Conservation (phyloP, 805 yeast genomes). For the Metschnikowia gruessii region DNA sequence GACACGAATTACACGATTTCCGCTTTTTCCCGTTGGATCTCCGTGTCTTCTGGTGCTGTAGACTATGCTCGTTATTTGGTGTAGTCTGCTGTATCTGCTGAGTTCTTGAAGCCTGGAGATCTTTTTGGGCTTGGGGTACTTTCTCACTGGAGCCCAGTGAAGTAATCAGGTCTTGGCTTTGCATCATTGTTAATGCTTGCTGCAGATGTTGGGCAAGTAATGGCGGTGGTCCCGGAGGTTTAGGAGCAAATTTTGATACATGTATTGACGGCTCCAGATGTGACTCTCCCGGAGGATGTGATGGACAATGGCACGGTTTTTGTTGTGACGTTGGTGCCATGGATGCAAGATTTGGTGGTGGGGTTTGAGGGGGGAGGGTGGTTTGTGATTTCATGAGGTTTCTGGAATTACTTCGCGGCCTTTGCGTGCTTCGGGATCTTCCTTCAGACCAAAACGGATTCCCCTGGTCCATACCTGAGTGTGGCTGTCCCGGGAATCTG, state of each 20-base stretch:
- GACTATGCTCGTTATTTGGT: neutral
- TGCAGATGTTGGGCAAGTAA: conserved; percentile 6
- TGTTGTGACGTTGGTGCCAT: neutral
- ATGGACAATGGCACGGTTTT: conserved; percentile 1
- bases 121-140: neutral
- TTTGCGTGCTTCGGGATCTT: neutral
- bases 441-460: neutral
- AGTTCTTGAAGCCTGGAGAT: neutral
- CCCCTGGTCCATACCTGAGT: neutral
- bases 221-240: conserved; percentile 1
- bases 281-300: neutral
- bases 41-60: conserved; percentile 1
- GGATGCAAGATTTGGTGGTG: conserved; percentile 4
- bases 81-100: neutral
- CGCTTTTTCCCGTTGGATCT: conserved; percentile 20
- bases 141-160: neutral
- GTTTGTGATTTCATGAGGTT: neutral
- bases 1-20: conserved; percentile 38
- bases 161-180: conserved; percentile 1
- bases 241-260: conserved; percentile 3
- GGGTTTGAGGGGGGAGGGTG: conserved; percentile 1
- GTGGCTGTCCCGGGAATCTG: neutral
- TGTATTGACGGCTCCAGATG: conserved; percentile 1
- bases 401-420: neutral
- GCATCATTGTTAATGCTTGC: conserved; percentile 5